Evolutionary conservation across 495 filamentous ascomycete genomes (phyloP), one percentile per base, ranked within the genome.

Genomic region (Durotheca rogersii): DNA sequence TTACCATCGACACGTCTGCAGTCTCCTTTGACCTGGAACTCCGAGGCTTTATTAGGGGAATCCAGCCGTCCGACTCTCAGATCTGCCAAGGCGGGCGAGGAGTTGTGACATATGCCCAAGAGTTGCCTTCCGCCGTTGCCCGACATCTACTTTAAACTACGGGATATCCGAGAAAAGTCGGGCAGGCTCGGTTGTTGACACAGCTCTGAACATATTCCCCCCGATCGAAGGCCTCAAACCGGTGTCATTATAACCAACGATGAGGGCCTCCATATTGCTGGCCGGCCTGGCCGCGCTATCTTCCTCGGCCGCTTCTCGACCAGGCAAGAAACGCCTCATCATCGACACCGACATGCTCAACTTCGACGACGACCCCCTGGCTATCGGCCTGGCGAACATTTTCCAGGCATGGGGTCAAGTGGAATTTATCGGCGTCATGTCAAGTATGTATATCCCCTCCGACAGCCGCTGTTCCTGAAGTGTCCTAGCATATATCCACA

Each of bases 291-390:
- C 23, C 14, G 2, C 32, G 7, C 16, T n/a, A n/a, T n/a, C n/a
- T n/a, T n/a, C 41, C 25, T 37, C 36, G 21, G 23, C 20, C 34
- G 14, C 35, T 11, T 25, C 30, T 21, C 16, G 37, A 10, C 45
- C 31, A 14, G 7, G 2, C n/a, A 59, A 59, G 41, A 49, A 43
- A 25, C 43, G 47, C 10, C 44, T 59, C 6, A 53, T 59, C 11
- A 53, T 59, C 16, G 56, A 59, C 19, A 50, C 49, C 0, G 49
- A 59, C 16, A 40, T 59, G 23, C 29, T 53, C 5, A 53, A 49
- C 15, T 59, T 53, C 7, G 49, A 53, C 12, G 56, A 59, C 18
- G 56, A 59, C 9, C 56, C 49, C 0, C 7, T 53, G 6, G 56
- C 56, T 5, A 37, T 59, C 3, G 56, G 44, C 23, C 9, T 27